phyloP scores from a whole-genome alignment of 2,329 filamentous ascomycete genomes.

The Aspergillus proliferans region DNA sequence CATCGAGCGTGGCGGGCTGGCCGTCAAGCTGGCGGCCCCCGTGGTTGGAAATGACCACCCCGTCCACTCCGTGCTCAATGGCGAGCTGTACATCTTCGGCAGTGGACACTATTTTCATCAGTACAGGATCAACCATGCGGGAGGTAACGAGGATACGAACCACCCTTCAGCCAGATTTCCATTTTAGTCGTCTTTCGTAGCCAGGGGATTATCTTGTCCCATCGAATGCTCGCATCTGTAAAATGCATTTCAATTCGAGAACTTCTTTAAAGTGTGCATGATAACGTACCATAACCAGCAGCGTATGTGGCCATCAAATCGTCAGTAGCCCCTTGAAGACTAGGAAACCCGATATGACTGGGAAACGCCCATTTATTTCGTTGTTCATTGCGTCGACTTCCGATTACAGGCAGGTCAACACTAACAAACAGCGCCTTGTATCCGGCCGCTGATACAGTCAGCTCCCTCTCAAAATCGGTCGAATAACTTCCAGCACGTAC shows the following conservation, averaged over 20 bases:
- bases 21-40: conserved; percentile 28
- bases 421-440: conserved; percentile 49
- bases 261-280: neutral
- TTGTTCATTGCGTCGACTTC: conserved; percentile 45
- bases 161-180: conserved; percentile 24
- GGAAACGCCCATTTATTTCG: conserved; percentile 47
- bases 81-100: conserved; percentile 25
- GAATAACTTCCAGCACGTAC: conserved; percentile 15
- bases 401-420: conserved; percentile 48
- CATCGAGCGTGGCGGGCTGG: conserved; percentile 26
- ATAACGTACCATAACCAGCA: neutral
- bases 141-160: conserved; percentile 11
- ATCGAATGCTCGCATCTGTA: conserved; percentile 33
- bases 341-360: conserved; percentile 32
- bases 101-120: conserved; percentile 7
- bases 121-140: neutral
- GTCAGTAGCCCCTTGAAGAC: conserved; percentile 15
- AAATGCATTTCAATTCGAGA: neutral
- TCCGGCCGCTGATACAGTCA: conserved; percentile 27
- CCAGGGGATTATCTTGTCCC: conserved; percentile 44
- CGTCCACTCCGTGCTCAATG: conserved; percentile 22
- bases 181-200: conserved; percentile 41
- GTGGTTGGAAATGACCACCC: conserved; percentile 29
- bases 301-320: neutral
- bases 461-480: neutral